Conservation (phyloP, 75 land plant genomes). For the Azolla pinnata region DNA sequence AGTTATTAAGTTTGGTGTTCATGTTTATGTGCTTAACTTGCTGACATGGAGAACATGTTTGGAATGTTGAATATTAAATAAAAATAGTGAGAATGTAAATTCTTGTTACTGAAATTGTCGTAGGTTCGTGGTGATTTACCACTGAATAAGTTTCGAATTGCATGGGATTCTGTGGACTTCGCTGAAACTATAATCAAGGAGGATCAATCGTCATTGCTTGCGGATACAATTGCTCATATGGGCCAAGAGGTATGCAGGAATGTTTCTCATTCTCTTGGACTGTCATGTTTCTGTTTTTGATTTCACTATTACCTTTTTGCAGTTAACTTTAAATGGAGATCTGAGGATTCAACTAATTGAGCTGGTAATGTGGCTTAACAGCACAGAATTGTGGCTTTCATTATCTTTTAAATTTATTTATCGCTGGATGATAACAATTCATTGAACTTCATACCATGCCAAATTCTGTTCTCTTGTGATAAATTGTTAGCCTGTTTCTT, state of each 20-base stretch:
- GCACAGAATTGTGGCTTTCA: no score
- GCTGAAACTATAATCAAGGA: slow-evolving; percentile 35
- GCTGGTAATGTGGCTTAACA: slow-evolving; percentile 34
- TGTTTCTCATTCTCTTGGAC: not conserved
- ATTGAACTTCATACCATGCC: no score
- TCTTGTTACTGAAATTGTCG: no score
- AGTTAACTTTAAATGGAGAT: slow-evolving; percentile 81
- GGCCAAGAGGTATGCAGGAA: slow-evolving; percentile 69
- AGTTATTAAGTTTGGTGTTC: no score
- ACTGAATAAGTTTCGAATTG: slow-evolving; percentile 58
- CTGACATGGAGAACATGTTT: no score
- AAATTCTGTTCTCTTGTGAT: not conserved
- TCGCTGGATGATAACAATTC: no score
- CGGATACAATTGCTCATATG: slow-evolving; percentile 87
- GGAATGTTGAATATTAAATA: no score
- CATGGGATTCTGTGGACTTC: slow-evolving; percentile 68
- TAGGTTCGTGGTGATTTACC: slow-evolving; percentile 92
- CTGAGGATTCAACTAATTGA: slow-evolving; percentile 68
- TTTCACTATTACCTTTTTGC: slow-evolving; percentile 13
- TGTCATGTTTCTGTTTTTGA: not conserved
- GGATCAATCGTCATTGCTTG: slow-evolving; percentile 54
- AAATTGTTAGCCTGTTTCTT: slow-evolving; percentile 1
- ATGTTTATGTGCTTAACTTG: no score
- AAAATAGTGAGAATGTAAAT: no score
- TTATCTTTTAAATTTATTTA: no score